Conservation (phyloP, 768 basidiomycete genomes). For the Trametes villosa region DNA sequence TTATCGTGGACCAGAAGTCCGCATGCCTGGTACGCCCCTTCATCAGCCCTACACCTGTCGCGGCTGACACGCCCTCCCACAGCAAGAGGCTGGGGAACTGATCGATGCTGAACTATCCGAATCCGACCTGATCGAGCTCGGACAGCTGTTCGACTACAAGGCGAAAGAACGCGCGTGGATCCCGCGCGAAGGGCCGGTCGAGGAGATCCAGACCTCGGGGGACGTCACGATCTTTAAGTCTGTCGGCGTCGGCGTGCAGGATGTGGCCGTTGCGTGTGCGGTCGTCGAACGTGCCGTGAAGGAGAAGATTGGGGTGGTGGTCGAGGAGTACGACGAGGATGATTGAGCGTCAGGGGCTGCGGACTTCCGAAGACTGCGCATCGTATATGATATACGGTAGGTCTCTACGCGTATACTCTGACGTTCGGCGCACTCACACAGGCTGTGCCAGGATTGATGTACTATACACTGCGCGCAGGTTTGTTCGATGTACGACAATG, state of each 20-base stretch:
- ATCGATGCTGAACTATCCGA: conserved; percentile 53
- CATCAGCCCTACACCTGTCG: neutral
- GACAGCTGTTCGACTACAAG: conserved; percentile 52
- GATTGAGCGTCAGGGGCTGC: too few relatives aligned
- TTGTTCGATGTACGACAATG: too few relatives aligned
- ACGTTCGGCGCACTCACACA: too few relatives aligned
- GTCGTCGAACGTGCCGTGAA: conserved; percentile 65
- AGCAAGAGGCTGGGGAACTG: conserved; percentile 79
- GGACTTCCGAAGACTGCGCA: neutral
- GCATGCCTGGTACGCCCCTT: conserved; percentile 53
- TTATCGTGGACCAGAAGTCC: conserved; percentile 75
- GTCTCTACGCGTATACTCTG: too few relatives aligned
- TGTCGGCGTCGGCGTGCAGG: conserved; percentile 87
- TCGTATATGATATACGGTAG: too few relatives aligned
- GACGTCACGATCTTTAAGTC: conserved; percentile 84
- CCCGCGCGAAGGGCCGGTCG: conserved; percentile 13
- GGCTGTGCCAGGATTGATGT: too few relatives aligned
- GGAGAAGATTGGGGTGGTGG: conserved; percentile 52
- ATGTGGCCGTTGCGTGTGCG: conserved; percentile 77
- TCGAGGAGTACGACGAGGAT: conserved; percentile 35
- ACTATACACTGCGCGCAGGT: too few relatives aligned
- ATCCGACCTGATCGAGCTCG: conserved; percentile 65
- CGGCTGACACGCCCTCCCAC: neutral
- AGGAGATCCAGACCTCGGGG: conserved; percentile 23
- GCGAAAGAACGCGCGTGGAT: conserved; percentile 14